These are phyloP conservation scores for Boletus tomentosulus DNA, from an alignment of 768 basidiomycete genomes.

Conservation along the genomic window DNA sequence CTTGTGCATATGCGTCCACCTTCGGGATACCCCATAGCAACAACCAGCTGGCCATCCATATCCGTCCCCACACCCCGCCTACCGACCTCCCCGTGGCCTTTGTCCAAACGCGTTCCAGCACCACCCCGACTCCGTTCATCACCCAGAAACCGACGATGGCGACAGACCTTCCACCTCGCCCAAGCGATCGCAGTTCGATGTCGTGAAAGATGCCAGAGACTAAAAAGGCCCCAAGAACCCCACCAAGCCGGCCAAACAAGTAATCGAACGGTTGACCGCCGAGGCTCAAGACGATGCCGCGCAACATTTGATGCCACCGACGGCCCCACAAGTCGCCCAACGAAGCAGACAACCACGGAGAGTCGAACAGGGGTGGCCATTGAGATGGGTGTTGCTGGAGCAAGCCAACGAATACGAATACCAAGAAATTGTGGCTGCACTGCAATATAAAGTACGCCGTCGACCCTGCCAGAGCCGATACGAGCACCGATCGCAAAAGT, in stretches of 20 bases:
- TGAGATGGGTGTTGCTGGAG: slow-evolving; percentile 45
- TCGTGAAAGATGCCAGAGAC: slow-evolving; percentile 57
- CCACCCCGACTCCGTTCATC: slow-evolving; percentile 47
- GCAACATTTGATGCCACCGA: slow-evolving; percentile 67
- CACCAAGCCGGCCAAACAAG: slow-evolving; percentile 47
- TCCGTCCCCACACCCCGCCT: slow-evolving; percentile 42
- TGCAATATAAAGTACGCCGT: slow-evolving; percentile 45
- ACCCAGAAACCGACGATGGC: slow-evolving; percentile 48
- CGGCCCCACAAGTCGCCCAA: slow-evolving; percentile 57
- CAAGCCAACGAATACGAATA: slow-evolving; percentile 42
- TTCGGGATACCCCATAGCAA: slow-evolving; percentile 46
- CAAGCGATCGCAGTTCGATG: slow-evolving; percentile 52
- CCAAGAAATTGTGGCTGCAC: slow-evolving; percentile 35
- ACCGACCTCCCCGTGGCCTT: slow-evolving; percentile 39
- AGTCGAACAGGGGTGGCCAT: slow-evolving; percentile 61
- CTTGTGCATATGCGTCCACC: slow-evolving; percentile 36
- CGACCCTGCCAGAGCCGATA: slow-evolving; percentile 41
- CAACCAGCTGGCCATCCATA: slow-evolving; percentile 53
- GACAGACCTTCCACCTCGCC: slow-evolving; percentile 43
- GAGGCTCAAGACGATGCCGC: slow-evolving; percentile 49
- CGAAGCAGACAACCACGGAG: slow-evolving; percentile 55
- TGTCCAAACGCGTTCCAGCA: slow-evolving; percentile 48
- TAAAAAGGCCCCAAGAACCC: slow-evolving; percentile 54
- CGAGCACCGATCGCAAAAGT: slow-evolving; percentile 37
- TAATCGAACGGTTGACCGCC: slow-evolving; percentile 43